Base-by-base conservation (phyloP, 2,329 filamentous ascomycete species). In the Hymenoscyphus linearis region DNA sequence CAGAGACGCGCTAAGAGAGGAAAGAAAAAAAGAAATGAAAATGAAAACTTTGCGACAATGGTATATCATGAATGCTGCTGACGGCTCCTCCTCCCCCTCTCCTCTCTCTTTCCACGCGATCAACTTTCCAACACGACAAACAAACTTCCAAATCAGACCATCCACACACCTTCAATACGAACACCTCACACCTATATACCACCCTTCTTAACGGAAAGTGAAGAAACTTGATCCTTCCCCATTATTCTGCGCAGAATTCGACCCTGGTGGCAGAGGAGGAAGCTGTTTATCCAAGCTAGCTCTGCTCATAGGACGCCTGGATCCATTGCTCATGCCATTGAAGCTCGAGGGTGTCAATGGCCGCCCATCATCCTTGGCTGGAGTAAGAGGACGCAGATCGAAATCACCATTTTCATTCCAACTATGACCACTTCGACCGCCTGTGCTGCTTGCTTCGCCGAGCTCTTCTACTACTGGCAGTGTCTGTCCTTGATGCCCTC, bases 381-480 rank as follows among this genome's bases (percentile, higher is more conserved):
- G 78, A 2, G 79, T 79, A 35, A 72, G 62, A 1, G 78, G 78
- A 27, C 77, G 63, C 62, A 53, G 71, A 64, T 73, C 54, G 73
- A 74, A 50, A 67, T 71, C n/a, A 63, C 67, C 18, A 69, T 72
- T 52, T 70, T 76, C 55, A 34, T 70, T 63, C 57, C 67, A 71
- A 62, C 82, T 83, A 50, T 81, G 81, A 16, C 71, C 75, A 63
- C 82, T 84, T 59, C 81, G 81, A 34, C 81, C 83, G 1, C 85
- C 85, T 26, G 85, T 81, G 62, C 88, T 90, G 7, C 81, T 84
- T 10, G 81, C 87, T 74, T 97, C 93, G 4, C 86, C 89, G n/a
- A 86, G 88, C 75, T 98, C 93, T 67, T 96, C 90, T 6, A 98
- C 92, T 10, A 97, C 87, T 0, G 93, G 93, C 2, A 98, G 77